Base-by-base conservation (phyloP, 1,139 yeast genomes). In the Geotrichum klebahnii region DNA sequence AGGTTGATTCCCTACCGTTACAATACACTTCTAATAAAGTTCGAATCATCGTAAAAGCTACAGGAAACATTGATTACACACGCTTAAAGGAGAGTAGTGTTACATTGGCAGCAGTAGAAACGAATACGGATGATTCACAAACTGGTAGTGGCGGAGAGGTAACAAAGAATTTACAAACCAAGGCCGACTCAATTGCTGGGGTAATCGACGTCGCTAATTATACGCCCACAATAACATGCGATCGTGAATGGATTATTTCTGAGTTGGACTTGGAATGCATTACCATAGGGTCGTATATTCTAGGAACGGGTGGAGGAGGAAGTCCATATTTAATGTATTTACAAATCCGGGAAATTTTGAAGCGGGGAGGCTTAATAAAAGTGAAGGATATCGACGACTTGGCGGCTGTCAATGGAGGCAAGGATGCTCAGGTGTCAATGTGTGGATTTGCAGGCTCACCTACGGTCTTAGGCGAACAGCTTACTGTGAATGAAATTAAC, bases 271-370 rank as follows among this genome's bases (percentile, higher is more conserved):
- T 75, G 45, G 76, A 73, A 36, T 73, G 67, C 50, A 51, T 75
- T 36, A 61, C 72, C 34, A 63, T 71, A 35, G 79, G 79, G 2
- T 62, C 72, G 35, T 75, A 75, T 55, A 71, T 75, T 48, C 64
- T 75, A 14, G 79, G 79, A 1, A 72, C 77, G 58, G 79, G 78
- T 4, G 79, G 79, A 17, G 79, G 79, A 19, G 79, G 79, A 19
- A 68, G 68, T 40, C 77, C 79, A n/a, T 71, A 74, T 53, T 64
- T 75, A 2, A 63, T 63, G 23, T 71, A 60, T 50, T 59, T 75
- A 22, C 72, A 70, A 34, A 61, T 68, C 1, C 62, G 70, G 44
- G 66, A 69, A 43, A 56, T 66, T 48, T 40, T 74, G 6, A 56
- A 68, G 34, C 49, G 58, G 2, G 78, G 78, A 2, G 65, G 62